Base-by-base conservation (phyloP, 2,329 filamentous ascomycete species). In the Colletotrichum eremochloae region DNA sequence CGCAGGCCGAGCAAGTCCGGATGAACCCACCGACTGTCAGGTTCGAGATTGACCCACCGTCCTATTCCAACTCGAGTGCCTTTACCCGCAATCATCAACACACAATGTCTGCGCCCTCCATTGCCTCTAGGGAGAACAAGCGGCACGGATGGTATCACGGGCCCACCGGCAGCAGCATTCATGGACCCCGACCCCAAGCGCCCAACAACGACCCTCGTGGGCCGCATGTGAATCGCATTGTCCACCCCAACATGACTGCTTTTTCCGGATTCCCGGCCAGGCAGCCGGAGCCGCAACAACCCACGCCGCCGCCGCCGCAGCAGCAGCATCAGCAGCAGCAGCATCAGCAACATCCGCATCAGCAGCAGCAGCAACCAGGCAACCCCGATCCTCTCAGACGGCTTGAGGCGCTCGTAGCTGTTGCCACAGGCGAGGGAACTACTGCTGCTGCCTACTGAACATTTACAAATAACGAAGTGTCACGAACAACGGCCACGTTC, bases 81-180 rank as follows among this genome's bases (percentile, higher is more conserved):
- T 74, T 67, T 44, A 61, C 8, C 29, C 65, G 74, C 31, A 66
- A 55, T 31, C 88, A 90, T 68, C 88, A 90, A 46, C 86, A 91
- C 69, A 90, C 89, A 20, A 86, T 89, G 82, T 91, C 89, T 5
- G 89, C 89, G 1, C 89, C 89, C 0, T 84, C 85, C 0, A 82
- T 87, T 44, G 83, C 86, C 12, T 90, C 88, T 0, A 86, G 89
- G 11, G 90, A 89, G 74, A 84, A 83, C 40, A 93, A 93, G 78
- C 88, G 93, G 3, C 90, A 92, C 71, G 93, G 87, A 1, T 95
- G 92, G 92, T 94, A 94, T 76, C 90, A 93, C 52, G 86, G 86
- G 0, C 86, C 86, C 0, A 78, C 81, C 15, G 78, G 81, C 0
- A 77, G 80, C 3, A 81, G 83, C 48, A 44, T 67, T 7, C 71